Conservation (phyloP, 2,329 filamentous ascomycete genomes). For the Cladophialophora yegresii region DNA sequence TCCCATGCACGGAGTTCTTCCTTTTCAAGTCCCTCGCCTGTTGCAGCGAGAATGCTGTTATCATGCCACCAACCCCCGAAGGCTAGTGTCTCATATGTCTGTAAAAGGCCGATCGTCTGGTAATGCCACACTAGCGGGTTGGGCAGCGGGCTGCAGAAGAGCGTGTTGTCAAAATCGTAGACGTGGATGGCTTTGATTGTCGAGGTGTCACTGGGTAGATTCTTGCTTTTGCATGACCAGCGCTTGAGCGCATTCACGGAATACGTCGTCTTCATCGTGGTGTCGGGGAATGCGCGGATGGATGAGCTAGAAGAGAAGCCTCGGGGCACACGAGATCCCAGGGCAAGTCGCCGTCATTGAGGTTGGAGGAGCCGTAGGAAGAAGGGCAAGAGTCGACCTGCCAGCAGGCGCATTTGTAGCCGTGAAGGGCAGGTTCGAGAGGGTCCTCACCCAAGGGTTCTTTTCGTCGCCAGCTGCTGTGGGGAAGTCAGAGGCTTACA, state of each 20-base stretch:
- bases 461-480: neutral
- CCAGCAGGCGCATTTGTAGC: constrained; percentile 6
- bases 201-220: constrained; percentile 64
- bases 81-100: constrained; percentile 72
- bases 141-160: constrained; percentile 88
- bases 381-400: constrained; percentile 3
- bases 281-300: neutral
- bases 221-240: constrained; percentile 73
- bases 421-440: neutral
- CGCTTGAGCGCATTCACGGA: constrained; percentile 76
- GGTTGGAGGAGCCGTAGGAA: neutral
- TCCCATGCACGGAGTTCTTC: constrained; percentile 85
- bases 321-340: neutral
- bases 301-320: neutral
- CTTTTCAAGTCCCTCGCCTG: constrained; percentile 75
- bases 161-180: constrained; percentile 97
- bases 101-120: constrained; percentile 73
- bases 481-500: neutral
- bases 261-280: constrained; percentile 37
- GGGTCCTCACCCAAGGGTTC: neutral
- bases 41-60: constrained; percentile 77
- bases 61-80: constrained; percentile 99
- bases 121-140: constrained; percentile 86
- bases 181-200: constrained; percentile 80
- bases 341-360: constrained; percentile 10